Base-by-base conservation (phyloP, 352 stramenopile species). In the Globisporangium apiculatum region DNA sequence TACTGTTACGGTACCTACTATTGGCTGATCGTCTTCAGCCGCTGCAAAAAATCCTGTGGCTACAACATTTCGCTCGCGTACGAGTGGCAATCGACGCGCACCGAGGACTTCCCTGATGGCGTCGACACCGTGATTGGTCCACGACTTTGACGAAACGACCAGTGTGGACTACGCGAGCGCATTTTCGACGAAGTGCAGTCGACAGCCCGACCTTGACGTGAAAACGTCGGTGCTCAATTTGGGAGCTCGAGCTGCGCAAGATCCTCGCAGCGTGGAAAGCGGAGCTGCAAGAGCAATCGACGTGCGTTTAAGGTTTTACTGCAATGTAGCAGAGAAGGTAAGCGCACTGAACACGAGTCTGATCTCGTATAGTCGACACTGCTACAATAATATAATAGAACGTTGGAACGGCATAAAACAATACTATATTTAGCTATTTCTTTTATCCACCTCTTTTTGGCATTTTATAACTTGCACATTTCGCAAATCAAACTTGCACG, bases 11-110 rank as follows among this genome's bases (percentile, higher is more conserved):
- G 4, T 46, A 7, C 7, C 11, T n/a, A 87, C 18, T 1, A 24
- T 24, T 24, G 18, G 1, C 18, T 1, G 75, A 31, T 87, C 61
- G 79, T 94, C 12, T 90, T 91, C 54, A 91, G 82, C 60, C 79
- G 84, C 43, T 79, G 84, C 47, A 90, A 91, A 71, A 94, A 94
- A 64, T 47, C n/a, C n/a, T 94, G 84, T 48, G 82, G 84, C 5
- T 94, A 91, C 59, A 82, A 94, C 47, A 75, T 94, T 36, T 79
- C 75, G 50, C 69, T 94, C 67, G 91, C 91, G 66, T 94, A 91
- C 53, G 78, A 81, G 56, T 92, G 81, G 73, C 53, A 55, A 31
- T 80, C 75, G 10, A 81, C 60, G 42, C 72, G 62, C 15, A 35
- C 55, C 0, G 69, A 71, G 36, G 67, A 70, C 15, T 72, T 77